Evolutionary conservation across 2,329 filamentous ascomycete genomes (phyloP), one percentile per base, ranked within the genome.

Genomic region (Aspergillus ochraceoroseus): DNA sequence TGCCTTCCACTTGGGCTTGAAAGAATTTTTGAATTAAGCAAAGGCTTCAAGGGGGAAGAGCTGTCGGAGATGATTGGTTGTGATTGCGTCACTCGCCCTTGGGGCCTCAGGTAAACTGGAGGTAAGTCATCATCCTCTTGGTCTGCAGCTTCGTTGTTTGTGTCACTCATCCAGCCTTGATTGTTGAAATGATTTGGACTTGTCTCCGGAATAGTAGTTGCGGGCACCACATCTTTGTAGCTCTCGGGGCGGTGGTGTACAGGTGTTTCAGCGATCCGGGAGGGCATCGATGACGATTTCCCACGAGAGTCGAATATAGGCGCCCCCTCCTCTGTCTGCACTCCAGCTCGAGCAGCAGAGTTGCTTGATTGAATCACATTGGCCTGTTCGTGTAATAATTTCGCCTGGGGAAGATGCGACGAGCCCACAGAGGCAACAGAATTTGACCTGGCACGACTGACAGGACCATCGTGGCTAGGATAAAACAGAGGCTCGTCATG

Each of bases 251-350:
- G 49, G n/a, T 49, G 52, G 17, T 59, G 56, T 29, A 64, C 47
- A 13, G 66, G 66, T 4, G 66, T 69, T 46, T 68, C 64, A 13
- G 56, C 58, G n/a, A 68, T 54, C 23, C 56, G 60, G 17, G 65
- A 67, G 6, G 58, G 60, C 55, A 67, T 61, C 7, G 63, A 66
- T 4, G 63, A 66, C 5, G 56, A 50, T 36, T 65, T 63, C 7
- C 51, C 56, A 13, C 36, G 51, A 15, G 20, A 17, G 26, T 50
- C 51, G 6, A 38, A 15, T n/a, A 41, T 38, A 2, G 46, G 42
- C 14, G 18, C 32, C 15, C 41, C 47, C 4, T 44, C 43, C 7
- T 38, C 34, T 12, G 41, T 37, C 5, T 27, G 43, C 19, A 32
- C 8, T 20, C 15, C 12, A 11, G 38, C 44, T 12, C 45, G 42